A percentile compares a stretch with the other conserved stretches of the same genome.
phyloP scores from a whole-genome alignment of 495 filamentous ascomycete species.

The Penicillium mononematosum region DNA sequence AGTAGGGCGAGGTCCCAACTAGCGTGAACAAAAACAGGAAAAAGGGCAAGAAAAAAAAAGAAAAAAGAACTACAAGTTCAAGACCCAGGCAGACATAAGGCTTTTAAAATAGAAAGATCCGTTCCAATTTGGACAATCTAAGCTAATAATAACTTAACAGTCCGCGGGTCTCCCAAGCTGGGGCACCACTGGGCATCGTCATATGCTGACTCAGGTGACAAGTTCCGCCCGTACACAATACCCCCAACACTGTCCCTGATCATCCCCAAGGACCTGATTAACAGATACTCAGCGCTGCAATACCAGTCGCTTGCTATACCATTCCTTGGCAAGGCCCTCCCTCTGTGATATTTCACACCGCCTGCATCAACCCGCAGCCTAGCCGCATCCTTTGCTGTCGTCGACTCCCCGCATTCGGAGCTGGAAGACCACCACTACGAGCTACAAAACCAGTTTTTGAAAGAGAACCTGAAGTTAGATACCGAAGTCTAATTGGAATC shows the following conservation, averaged over 20 bases:
- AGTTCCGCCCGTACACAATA: conserved; percentile 5
- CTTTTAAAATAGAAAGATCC: not conserved
- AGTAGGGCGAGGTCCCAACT: not conserved
- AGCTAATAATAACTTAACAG: not conserved
- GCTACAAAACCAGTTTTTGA: not conserved
- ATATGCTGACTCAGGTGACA: conserved; percentile 16
- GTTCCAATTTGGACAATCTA: not conserved
- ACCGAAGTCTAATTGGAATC: not conserved
- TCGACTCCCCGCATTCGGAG: conserved; percentile 37
- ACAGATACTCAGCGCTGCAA: not conserved
- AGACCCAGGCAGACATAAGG: not conserved
- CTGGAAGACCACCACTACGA: conserved; percentile 14
- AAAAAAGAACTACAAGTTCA: not conserved
- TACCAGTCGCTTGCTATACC: conserved; percentile 1
- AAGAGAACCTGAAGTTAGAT: not conserved
- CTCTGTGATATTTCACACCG: conserved; percentile 7
- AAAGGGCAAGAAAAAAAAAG: not conserved
- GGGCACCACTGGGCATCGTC: conserved; percentile 10
- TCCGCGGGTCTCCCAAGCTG: not conserved
- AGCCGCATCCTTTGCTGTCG: conserved; percentile 9
- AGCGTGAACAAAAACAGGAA: not conserved
- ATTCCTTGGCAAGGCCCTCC: not conserved
- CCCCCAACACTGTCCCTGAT: conserved; percentile 1
- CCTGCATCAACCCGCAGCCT: conserved; percentile 9
- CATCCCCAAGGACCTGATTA: not conserved